A percentile compares a stretch with the other conserved stretches of the same genome.
Evolutionary conservation across 2,329 filamentous ascomycete species (phyloP).

Genomic region (Fusarium sp.): DNA sequence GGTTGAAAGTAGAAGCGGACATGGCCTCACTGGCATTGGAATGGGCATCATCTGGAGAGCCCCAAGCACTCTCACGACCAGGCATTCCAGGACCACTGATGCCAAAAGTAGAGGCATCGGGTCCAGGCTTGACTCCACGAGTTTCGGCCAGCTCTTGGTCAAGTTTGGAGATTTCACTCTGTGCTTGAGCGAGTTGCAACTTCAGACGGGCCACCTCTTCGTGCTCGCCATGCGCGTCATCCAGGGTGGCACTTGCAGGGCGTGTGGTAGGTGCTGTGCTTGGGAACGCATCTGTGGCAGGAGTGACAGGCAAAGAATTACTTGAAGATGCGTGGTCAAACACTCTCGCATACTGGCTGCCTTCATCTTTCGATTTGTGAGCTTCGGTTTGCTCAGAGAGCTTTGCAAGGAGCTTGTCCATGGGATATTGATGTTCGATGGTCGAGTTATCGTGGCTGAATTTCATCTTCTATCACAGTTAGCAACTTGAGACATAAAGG

Average conservation of each 20-base stretch:
- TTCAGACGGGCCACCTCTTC: conserved; percentile 77
- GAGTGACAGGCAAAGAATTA: conserved; percentile 73
- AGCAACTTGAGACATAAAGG: conserved; percentile 35
- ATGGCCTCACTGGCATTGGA: conserved; percentile 70
- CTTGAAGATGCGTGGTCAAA: conserved; percentile 66
- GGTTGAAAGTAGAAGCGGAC: conserved; percentile 65
- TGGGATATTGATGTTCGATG: conserved; percentile 61
- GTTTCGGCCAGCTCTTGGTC: conserved; percentile 78
- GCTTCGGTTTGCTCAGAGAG: conserved; percentile 78
- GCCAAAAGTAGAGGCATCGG: conserved; percentile 43
- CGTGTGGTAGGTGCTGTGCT: conserved; percentile 64
- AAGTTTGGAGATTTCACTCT: conserved; percentile 77
- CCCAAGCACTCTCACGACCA: conserved; percentile 64
- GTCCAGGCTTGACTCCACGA: conserved; percentile 69
- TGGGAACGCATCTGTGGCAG: conserved; percentile 68
- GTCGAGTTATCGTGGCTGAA: conserved; percentile 58
- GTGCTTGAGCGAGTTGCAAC: conserved; percentile 77
- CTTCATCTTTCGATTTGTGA: conserved; percentile 60
- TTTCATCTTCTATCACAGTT: conserved; percentile 61
- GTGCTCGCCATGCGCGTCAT: conserved; percentile 57
- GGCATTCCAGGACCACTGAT: conserved; percentile 39
- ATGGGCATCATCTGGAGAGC: conserved; percentile 65
- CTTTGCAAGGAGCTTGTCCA: conserved; percentile 81
- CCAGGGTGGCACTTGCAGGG: conserved; percentile 64
- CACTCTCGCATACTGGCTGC: conserved; percentile 51